Base-by-base conservation (phyloP, 768 basidiomycete species). In the Russula compacta region DNA sequence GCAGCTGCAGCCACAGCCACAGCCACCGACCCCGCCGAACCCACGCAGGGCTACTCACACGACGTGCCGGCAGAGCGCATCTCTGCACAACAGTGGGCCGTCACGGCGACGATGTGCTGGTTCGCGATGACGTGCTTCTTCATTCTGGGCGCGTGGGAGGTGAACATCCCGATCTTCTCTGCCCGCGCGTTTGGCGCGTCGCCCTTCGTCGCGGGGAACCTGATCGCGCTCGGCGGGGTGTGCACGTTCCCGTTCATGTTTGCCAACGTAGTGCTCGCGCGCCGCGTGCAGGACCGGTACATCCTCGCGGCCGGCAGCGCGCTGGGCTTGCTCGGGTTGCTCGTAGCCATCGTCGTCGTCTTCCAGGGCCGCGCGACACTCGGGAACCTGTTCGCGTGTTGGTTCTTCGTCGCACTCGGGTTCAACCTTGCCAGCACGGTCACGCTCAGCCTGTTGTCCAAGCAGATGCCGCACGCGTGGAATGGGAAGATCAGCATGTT, bases 361-460 rank as follows among this genome's bases (percentile, higher is more conserved):
- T 61, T 66, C 29, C 69, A 76, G 24, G 66, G 70, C 24, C 74
- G 67, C 24, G 70, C 83, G 19, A 74, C 71, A 29, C 84, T 81
- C 60, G 78, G 75, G 6, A 76, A 76, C 15, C 66, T 85, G 6
- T 78, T 78, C 61, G 68, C 69, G 6, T 73, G 71, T 60, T 79
- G 83, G 83, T 79, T 79, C 73, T 75, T 80, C 43, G 74, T 87
- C 24, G 85, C 87, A 29, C 75, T 87, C 5, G 86, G 87, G 1
- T 88, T 87, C 75, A 87, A 87, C 70, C 73, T 87, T 11, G 80
- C 83, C n/a, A 84, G 79, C 64, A 87, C 84, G 2, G 81, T 83
- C 58, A 87, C 86, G 36, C 73, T 87, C 62, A 83, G 83, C 59
- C 69, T 86, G 58, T 71, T 88, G 32, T 83, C 82, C 63, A 88